Conservation (phyloP, 768 basidiomycete species). For the Kwoniella sp. region DNA sequence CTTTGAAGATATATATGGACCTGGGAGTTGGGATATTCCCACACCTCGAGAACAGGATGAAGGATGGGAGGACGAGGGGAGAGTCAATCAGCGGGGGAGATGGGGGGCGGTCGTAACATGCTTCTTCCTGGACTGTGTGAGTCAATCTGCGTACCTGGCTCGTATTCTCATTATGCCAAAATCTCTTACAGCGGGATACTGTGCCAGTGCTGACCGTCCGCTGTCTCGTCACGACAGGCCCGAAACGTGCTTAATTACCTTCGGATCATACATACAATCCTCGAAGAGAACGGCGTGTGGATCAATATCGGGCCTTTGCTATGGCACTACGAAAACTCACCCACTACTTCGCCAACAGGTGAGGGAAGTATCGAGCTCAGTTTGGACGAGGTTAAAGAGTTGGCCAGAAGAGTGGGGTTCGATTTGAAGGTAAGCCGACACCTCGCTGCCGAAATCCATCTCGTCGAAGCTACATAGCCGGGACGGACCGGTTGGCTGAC, state of each 20-base stretch:
- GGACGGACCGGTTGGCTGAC: too few relatives aligned
- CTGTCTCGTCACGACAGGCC: constrained; percentile 60
- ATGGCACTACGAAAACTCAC: constrained; percentile 97
- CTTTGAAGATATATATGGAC: constrained; percentile 87
- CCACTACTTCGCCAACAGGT: constrained; percentile 58
- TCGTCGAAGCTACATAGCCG: too few relatives aligned
- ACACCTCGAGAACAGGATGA: background rate
- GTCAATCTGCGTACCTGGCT: constrained; percentile 26
- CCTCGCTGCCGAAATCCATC: background rate
- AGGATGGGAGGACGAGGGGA: constrained; percentile 49
- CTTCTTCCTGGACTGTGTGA: constrained; percentile 94
- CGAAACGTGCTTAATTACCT: constrained; percentile 91
- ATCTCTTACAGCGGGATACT: background rate
- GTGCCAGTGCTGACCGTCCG: background rate
- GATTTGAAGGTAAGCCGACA: constrained; percentile 67
- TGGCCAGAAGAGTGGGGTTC: constrained; percentile 76
- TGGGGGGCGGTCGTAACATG: constrained; percentile 93
- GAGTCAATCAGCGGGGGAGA: constrained; percentile 66
- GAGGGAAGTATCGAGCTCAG: constrained; percentile 85
- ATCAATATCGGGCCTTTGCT: constrained; percentile 88
- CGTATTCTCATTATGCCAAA: background rate
- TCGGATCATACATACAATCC: constrained; percentile 76
- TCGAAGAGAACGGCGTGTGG: constrained; percentile 86
- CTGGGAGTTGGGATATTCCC: constrained; percentile 14
- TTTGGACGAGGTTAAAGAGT: constrained; percentile 80